These are phyloP conservation scores for Backusella luteola DNA, from an alignment of 192 early-diverging fungal species.

Conservation along the genomic window DNA sequence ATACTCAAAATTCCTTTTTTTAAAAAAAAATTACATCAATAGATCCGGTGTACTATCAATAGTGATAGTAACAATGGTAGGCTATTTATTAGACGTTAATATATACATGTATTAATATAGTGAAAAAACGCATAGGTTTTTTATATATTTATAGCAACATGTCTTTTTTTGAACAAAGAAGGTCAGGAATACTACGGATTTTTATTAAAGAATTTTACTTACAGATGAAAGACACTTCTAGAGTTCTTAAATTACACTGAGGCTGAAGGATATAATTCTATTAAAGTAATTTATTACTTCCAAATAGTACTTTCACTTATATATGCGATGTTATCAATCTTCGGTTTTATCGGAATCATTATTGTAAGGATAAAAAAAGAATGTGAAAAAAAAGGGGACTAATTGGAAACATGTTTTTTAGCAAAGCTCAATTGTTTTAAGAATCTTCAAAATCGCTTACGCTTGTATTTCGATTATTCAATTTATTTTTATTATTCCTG, in stretches of 20 bases:
- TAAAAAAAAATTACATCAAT: not conserved
- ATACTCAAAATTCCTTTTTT: not conserved
- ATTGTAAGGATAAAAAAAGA: not conserved
- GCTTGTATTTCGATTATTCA: not conserved
- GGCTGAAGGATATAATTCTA: not conserved
- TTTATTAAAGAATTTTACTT: not conserved
- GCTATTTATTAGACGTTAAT: not conserved
- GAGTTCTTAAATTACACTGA: not conserved
- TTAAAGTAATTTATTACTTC: not conserved
- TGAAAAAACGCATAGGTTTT: not conserved
- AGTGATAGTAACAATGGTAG: not conserved
- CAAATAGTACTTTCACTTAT: not conserved
- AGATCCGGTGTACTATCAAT: not conserved
- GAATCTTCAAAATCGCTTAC: not conserved
- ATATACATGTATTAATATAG: not conserved
- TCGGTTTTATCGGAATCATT: not conserved
- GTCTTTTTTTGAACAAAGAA: conserved; percentile 2
- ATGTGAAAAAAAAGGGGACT: not conserved
- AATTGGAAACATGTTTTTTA: not conserved
- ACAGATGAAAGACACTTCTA: not conserved
- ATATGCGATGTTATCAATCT: not conserved
- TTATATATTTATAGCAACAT: not conserved
- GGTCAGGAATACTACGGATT: not conserved
- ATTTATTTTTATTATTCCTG: not conserved
- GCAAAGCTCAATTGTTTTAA: not conserved